These are phyloP conservation scores for Solanum chiquidenum DNA, from an alignment of 257 asterid species.

Conservation along the genomic window DNA sequence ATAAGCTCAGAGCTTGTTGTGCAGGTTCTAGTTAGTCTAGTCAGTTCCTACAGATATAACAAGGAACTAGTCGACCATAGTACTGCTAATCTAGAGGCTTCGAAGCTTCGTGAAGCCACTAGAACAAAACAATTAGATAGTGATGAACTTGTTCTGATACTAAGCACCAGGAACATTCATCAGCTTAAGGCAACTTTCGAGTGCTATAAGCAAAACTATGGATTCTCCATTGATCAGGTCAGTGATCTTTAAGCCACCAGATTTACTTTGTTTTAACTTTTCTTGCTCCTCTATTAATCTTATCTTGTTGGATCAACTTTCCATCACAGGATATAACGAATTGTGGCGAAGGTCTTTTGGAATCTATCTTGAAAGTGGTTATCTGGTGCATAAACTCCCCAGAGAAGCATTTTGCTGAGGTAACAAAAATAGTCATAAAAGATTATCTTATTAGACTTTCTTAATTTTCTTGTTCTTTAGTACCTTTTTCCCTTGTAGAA, in stretches of 20 bases:
- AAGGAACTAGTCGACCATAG: conserved; percentile 35
- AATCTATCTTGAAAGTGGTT: conserved; percentile 41
- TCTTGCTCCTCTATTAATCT: background rate
- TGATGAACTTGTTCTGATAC: conserved; percentile 38
- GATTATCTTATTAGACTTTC: background rate
- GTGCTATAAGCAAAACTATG: conserved; percentile 40
- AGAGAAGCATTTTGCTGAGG: conserved; percentile 84
- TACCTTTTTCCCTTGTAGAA: background rate
- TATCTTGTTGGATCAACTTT: background rate
- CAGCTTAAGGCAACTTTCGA: conserved; percentile 66
- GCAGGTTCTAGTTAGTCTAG: conserved; percentile 57
- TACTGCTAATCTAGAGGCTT: conserved; percentile 52
- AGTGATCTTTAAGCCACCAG: background rate
- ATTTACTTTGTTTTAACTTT: background rate
- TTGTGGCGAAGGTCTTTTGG: conserved; percentile 42
- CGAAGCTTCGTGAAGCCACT: conserved; percentile 36
- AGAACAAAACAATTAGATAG: conserved; percentile 28
- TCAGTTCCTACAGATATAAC: conserved; percentile 67
- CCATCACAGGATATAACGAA: conserved; percentile 39
- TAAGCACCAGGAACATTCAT: conserved; percentile 48
- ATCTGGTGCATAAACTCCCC: conserved; percentile 66
- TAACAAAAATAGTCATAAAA: conserved; percentile 4
- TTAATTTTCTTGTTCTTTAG: no score
- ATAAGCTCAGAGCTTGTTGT: background rate
- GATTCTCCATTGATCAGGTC: conserved; percentile 55